These are phyloP conservation scores for Clathrospora elynae DNA, from an alignment of 2,329 filamentous ascomycete species.

Conservation along the genomic window DNA sequence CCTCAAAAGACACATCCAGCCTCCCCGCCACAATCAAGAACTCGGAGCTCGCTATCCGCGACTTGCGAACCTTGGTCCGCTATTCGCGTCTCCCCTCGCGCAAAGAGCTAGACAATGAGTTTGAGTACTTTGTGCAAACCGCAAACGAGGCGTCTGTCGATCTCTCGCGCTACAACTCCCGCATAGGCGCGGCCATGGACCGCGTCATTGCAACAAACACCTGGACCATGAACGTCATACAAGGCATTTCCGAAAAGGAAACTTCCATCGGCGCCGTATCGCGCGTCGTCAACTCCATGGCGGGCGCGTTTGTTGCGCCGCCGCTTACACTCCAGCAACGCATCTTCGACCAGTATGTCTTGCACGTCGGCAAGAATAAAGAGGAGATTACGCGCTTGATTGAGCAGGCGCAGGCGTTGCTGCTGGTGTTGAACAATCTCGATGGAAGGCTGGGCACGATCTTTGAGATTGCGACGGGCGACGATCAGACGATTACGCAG, in stretches of 20 bases:
- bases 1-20: constrained; percentile 67
- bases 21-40: constrained; percentile 80
- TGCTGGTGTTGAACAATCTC: constrained; percentile 68
- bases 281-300: constrained; percentile 53
- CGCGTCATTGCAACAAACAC: constrained; percentile 74
- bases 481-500: constrained; percentile 63
- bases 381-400: constrained; percentile 72
- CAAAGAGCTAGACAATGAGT: constrained; percentile 74
- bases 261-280: constrained; percentile 47
- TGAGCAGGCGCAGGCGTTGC: constrained; percentile 69
- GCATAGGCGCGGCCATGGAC: constrained; percentile 75
- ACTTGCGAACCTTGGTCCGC: constrained; percentile 72
- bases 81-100: constrained; percentile 70
- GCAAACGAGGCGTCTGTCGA: constrained; percentile 68
- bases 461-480: constrained; percentile 68
- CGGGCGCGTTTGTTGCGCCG: constrained; percentile 62
- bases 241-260: constrained; percentile 60
- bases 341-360: constrained; percentile 74
- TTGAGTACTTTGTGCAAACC: constrained; percentile 75
- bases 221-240: constrained; percentile 73
- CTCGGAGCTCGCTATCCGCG: constrained; percentile 73
- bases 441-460: constrained; percentile 74
- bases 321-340: constrained; percentile 49
- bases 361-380: constrained; percentile 71
- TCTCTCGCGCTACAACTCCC: constrained; percentile 75